These are phyloP conservation scores for Canavalia gladiata DNA, from an alignment of 306 rosid species.

Conservation along the genomic window DNA sequence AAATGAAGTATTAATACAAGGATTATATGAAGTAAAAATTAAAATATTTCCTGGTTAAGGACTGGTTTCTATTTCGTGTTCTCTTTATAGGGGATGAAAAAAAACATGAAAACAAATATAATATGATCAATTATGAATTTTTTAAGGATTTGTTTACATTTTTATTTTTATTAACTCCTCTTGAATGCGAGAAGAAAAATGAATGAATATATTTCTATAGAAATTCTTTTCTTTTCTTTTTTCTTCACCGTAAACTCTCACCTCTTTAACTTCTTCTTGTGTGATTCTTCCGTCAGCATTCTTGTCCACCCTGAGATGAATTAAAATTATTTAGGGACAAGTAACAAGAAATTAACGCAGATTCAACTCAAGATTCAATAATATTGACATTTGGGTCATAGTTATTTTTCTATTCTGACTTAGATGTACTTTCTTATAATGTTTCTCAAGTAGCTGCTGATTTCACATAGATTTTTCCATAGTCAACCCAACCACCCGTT, in stretches of 20 bases:
- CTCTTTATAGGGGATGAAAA: too few species aligned
- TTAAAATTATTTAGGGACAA: constrained; percentile 12
- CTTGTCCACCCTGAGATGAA: constrained; percentile 84
- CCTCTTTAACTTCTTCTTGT: constrained; percentile 88
- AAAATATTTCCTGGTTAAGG: too few species aligned
- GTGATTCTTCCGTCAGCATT: constrained; percentile 89
- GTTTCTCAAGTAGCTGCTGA: constrained; percentile 41
- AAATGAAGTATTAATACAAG: too few species aligned
- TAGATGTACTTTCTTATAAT: not conserved
- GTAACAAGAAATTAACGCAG: constrained; percentile 9
- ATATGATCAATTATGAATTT: too few species aligned
- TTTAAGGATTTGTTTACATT: too few species aligned
- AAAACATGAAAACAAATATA: too few species aligned
- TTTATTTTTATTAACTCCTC: not conserved
- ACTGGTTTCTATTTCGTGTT: too few species aligned
- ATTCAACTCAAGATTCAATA: constrained; percentile 39
- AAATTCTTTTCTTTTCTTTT: too few species aligned
- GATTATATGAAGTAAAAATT: too few species aligned
- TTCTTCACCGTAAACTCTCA: constrained; percentile 24
- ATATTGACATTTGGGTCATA: not conserved
- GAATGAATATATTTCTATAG: not conserved
- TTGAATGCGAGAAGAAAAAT: not conserved
- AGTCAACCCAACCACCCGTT: constrained; percentile 37
- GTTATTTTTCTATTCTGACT: constrained; percentile 36
- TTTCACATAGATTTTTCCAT: constrained; percentile 23